Conservation (phyloP, 1,284 basidiomycete species). For the Apiotrichum porosum region DNA sequence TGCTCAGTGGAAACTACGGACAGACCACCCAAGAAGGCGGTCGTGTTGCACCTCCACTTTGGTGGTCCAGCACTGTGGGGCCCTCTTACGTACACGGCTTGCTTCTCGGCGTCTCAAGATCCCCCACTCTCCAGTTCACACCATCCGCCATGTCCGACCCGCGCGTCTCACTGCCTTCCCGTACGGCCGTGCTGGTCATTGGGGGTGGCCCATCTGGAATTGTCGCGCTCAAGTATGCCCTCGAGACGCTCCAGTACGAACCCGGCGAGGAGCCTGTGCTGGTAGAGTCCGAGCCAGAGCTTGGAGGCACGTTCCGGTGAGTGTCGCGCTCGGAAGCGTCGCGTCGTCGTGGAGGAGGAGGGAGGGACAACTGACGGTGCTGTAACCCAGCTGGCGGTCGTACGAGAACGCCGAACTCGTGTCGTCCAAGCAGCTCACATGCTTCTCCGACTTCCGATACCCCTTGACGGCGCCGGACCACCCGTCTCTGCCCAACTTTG, state of each 20-base stretch:
- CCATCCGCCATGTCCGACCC: no score
- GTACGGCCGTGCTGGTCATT: constrained; percentile 42
- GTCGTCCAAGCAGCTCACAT: constrained; percentile 55
- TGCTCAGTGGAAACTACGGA: no score
- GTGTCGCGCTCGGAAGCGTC: no score
- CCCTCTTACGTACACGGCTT: no score
- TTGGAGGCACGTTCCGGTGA: constrained; percentile 59
- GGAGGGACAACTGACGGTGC: no score
- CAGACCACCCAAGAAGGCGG: no score
- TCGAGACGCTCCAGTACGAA: constrained; percentile 48
- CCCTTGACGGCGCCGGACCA: constrained; percentile 56
- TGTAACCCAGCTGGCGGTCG: constrained; percentile 34
- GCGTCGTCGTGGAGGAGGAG: no score
- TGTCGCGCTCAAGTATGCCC: constrained; percentile 58
- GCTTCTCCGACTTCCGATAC: constrained; percentile 60
- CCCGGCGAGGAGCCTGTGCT: constrained; percentile 55
- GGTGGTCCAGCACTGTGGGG: no score
- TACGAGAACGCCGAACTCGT: constrained; percentile 54
- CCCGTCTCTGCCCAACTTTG: constrained; percentile 57
- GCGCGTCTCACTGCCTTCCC: constrained; percentile 9
- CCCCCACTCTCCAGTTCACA: no score
- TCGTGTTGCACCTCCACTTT: no score
- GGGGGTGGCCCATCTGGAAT: constrained; percentile 62
- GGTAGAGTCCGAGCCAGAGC: constrained; percentile 59
- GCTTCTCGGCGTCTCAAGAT: no score